phyloP scores from a whole-genome alignment of 192 early-diverging fungal species.

The Kappamyces sp. region DNA sequence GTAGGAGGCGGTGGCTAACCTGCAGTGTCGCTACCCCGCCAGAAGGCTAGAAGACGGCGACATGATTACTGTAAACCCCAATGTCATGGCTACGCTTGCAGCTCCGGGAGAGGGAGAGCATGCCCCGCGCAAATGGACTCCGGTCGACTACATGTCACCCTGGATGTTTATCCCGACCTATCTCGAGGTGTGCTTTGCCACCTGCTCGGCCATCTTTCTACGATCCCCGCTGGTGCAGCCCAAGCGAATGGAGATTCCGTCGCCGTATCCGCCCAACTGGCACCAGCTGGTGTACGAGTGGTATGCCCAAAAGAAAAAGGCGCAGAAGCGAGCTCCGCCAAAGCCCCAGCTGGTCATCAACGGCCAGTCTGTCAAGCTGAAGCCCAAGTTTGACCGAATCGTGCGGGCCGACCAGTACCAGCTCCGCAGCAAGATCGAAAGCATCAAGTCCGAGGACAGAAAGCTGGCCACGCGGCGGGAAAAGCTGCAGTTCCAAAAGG shows the following conservation, averaged over 20 bases:
- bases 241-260: conserved; percentile 81
- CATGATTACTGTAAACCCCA: conserved; percentile 75
- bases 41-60: conserved; percentile 84
- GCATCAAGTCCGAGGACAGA: too few species aligned
- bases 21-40: conserved; percentile 67
- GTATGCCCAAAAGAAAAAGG: conserved; percentile 57
- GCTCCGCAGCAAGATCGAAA: not conserved
- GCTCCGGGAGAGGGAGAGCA: not conserved
- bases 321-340: conserved; percentile 23
- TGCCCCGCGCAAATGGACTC: not conserved
- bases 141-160: conserved; percentile 52
- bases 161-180: conserved; percentile 96
- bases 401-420: conserved; percentile 32
- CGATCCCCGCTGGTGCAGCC: conserved; percentile 84
- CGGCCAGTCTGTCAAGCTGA: conserved; percentile 32
- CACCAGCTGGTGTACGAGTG: conserved; percentile 91
- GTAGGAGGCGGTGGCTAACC: conserved; percentile 34
- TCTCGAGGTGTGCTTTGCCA: conserved; percentile 95
- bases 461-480: too few species aligned
- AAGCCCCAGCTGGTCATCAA: conserved; percentile 32
- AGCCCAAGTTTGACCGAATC: conserved; percentile 45
- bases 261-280: conserved; percentile 82
- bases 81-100: conserved; percentile 47
- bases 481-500: too few species aligned
- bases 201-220: conserved; percentile 81